Evolutionary conservation across 1,284 basidiomycete species (phyloP).

Genomic region (Athelia psychrophila): DNA sequence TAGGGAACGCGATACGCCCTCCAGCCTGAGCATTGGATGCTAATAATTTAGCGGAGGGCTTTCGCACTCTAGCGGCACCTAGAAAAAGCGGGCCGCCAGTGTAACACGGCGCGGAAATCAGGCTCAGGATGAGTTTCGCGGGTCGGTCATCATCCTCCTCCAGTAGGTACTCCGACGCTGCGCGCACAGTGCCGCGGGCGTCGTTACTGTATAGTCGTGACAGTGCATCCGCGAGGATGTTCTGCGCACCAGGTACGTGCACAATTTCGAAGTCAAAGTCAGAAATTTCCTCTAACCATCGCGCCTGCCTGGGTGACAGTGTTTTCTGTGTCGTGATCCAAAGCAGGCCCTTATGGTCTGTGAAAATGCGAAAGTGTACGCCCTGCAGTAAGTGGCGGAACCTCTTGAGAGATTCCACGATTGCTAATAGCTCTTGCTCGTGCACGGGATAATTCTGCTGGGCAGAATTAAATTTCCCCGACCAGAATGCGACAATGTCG

Average conservation of each 20-base stretch:
- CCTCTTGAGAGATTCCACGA: no score
- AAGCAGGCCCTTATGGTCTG: conserved; percentile 31
- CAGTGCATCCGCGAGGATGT: conserved; percentile 30
- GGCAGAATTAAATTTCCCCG: conserved; percentile 24
- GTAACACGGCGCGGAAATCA: not conserved
- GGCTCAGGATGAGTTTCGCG: not conserved
- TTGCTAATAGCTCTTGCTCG: conserved; percentile 26
- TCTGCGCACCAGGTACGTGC: conserved; percentile 29
- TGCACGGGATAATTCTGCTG: conserved; percentile 29
- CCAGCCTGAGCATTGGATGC: no score
- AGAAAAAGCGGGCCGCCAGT: not conserved
- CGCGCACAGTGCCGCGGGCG: conserved; percentile 16
- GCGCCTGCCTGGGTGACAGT: conserved; percentile 24
- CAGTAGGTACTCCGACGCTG: conserved; percentile 19
- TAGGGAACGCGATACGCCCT: no score
- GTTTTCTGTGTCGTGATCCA: conserved; percentile 28
- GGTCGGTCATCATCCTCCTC: conserved; percentile 1
- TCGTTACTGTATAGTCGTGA: conserved; percentile 33
- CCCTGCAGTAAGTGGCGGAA: conserved; percentile 26
- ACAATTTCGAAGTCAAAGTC: conserved; percentile 30
- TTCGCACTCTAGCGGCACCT: conserved; percentile 1
- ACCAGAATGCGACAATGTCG: conserved; percentile 12
- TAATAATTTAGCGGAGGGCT: no score
- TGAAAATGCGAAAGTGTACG: conserved; percentile 23
- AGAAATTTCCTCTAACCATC: conserved; percentile 27